Evolutionary conservation across 2,329 filamentous ascomycete species (phyloP).

Genomic region (Pseudomassariella vexata): DNA sequence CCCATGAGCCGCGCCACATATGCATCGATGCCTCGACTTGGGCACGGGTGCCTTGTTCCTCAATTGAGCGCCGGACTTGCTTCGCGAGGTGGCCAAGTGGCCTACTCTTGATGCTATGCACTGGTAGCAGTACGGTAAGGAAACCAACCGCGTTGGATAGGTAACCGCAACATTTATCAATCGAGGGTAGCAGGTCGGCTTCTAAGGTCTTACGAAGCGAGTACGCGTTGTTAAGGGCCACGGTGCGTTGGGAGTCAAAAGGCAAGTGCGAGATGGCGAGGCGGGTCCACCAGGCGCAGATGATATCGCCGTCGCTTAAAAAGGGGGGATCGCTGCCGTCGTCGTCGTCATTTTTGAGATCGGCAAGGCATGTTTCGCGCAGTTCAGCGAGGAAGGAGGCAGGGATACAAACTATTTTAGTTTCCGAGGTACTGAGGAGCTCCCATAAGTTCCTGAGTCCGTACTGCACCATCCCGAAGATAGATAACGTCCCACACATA

Average conservation of each 20-base stretch:
- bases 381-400: too few species aligned
- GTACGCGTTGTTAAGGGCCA: slow-evolving; percentile 28
- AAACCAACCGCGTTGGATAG: slow-evolving; percentile 24
- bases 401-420: too few species aligned
- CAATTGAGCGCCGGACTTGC: slow-evolving; percentile 21
- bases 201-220: slow-evolving; percentile 21
- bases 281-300: slow-evolving; percentile 29
- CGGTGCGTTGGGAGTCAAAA: slow-evolving; percentile 12
- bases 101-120: slow-evolving; percentile 18
- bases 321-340: too few species aligned
- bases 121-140: slow-evolving; percentile 16
- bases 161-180: slow-evolving; percentile 18
- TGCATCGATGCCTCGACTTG: slow-evolving; percentile 29
- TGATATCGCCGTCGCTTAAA: slow-evolving; percentile 30
- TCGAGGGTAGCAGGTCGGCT: slow-evolving; percentile 14
- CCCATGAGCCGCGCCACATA: slow-evolving; percentile 15
- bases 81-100: slow-evolving; percentile 23
- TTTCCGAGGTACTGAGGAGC: too few species aligned
- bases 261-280: slow-evolving; percentile 17
- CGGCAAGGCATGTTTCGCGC: too few species aligned
- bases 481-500: too few species aligned
- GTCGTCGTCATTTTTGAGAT: too few species aligned
- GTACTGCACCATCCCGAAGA: too few species aligned
- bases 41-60: slow-evolving; percentile 22
- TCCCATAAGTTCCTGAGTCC: too few species aligned